Base-by-base conservation (phyloP, 129 eudicot genomes). In the Flaveria bidentis region DNA sequence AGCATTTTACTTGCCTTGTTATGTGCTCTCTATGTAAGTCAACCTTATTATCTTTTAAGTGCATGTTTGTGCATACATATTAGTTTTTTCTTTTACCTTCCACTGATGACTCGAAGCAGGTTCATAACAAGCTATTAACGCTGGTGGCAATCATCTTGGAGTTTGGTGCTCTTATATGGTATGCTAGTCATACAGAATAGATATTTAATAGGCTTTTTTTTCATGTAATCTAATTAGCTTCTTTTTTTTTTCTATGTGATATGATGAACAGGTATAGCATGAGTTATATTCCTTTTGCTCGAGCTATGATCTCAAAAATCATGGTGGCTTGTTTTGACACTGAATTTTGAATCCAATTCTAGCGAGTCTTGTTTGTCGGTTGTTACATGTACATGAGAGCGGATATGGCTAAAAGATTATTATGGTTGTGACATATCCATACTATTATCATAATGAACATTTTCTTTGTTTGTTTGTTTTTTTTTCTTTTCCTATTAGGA, bases 121-220 rank as follows among this genome's bases (percentile, higher is more conserved):
- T 87, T 50, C 94, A 88, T 75, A 91, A 88, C 91, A 95, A 95
- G 92, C 88, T 95, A 51, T 81, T 95, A 91, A 95, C 99, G 6
- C 90, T 95, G 41, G 57, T 95, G 79, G 96, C 92, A 49, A 89
- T 95, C 52, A 23, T 88, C 51, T 81, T 95, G 75, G 99, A 95
- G 86, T 95, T 95, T 80, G 90, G 99, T 64, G 97, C 97, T 26
- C 97, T 95, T 45, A 81, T 90, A 65, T 95, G 99, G 99, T 95
- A 93, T 39, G 86, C 73, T 13, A 33, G 50, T 15, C 41, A 36
- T 36, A 36, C 5, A n/a, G 6, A 78, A 50, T 52, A 52, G 6
- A 78, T 62, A 72, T 33, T 22, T 22, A 22, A 20, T 10, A 20
- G 33, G 30, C 1, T 28, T 51, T 10, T 72, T 51, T 50, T n/a